Evolutionary conservation across 768 basidiomycete genomes (phyloP).

Genomic region (Mycena chlorophos): DNA sequence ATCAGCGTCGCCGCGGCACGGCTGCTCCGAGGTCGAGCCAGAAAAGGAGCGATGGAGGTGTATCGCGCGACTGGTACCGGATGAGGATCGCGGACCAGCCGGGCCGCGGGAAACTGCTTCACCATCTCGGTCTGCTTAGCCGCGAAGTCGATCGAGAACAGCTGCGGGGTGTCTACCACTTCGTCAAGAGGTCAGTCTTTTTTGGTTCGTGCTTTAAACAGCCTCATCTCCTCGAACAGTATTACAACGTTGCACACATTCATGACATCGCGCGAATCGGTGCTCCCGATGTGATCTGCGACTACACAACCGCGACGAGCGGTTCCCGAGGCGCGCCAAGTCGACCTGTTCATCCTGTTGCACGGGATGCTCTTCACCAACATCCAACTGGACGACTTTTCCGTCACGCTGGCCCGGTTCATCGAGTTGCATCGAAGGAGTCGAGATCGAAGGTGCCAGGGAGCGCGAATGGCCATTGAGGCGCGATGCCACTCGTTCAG

Average conservation of each 20-base stretch:
- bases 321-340: conserved; percentile 67
- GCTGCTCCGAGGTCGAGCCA: conserved; percentile 79
- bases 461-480: conserved; percentile 96
- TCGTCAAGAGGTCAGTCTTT: conserved; percentile 95
- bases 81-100: conserved; percentile 85
- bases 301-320: conserved; percentile 71
- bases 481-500: no score
- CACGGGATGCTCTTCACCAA: conserved; percentile 98
- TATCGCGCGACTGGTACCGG: conserved; percentile 94
- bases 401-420: conserved; percentile 76
- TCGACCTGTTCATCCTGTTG: conserved; percentile 86
- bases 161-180: conserved; percentile 86
- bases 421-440: conserved; percentile 84
- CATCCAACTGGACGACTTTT: conserved; percentile 91
- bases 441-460: conserved; percentile 77
- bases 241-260: conserved; percentile 92
- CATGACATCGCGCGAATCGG: conserved; percentile 82
- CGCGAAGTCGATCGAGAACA: conserved; percentile 84
- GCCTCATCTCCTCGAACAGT: conserved; percentile 47
- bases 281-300: conserved; percentile 85
- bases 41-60: conserved; percentile 91
- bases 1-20: conserved; percentile 85
- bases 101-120: conserved; percentile 92
- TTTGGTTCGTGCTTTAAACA: no score
- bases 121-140: conserved; percentile 87